Conservation (phyloP, 768 basidiomycete species). For the Tricholoma bakamatsutake region DNA sequence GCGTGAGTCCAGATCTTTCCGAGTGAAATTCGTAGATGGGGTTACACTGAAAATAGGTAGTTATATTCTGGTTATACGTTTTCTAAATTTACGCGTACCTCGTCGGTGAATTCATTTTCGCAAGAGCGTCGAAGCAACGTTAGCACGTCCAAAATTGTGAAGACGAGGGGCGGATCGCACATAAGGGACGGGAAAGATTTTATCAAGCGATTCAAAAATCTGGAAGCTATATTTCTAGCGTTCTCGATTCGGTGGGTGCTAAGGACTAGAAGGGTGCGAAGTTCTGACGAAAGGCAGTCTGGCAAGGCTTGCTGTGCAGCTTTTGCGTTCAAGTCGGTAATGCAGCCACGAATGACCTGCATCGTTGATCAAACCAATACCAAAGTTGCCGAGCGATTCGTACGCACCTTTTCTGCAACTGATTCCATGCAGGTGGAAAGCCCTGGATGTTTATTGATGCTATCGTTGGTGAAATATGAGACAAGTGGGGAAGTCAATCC, state of each 20-base stretch:
- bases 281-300: constrained; percentile 57
- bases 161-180: constrained; percentile 85
- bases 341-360: constrained; percentile 76
- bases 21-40: constrained; percentile 82
- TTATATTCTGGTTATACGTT: neutral
- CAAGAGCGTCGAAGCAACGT: constrained; percentile 84
- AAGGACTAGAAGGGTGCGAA: constrained; percentile 66
- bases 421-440: constrained; percentile 79
- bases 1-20: constrained; percentile 61
- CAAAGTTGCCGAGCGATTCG: neutral
- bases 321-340: constrained; percentile 63
- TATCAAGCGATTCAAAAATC: constrained; percentile 80
- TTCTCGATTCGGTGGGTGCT: constrained; percentile 82
- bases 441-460: constrained; percentile 64
- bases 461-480: constrained; percentile 83
- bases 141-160: constrained; percentile 84
- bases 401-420: constrained; percentile 72
- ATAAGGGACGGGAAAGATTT: constrained; percentile 91
- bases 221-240: constrained; percentile 75
- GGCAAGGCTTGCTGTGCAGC: constrained; percentile 81
- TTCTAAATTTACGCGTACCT: constrained; percentile 43
- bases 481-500: constrained; percentile 80
- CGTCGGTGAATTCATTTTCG: constrained; percentile 87
- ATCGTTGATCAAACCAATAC: constrained; percentile 3
- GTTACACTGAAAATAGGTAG: constrained; percentile 60